These are phyloP conservation scores for Aspergillus vadensis DNA, from an alignment of 2,329 filamentous ascomycete genomes.

Conservation along the genomic window DNA sequence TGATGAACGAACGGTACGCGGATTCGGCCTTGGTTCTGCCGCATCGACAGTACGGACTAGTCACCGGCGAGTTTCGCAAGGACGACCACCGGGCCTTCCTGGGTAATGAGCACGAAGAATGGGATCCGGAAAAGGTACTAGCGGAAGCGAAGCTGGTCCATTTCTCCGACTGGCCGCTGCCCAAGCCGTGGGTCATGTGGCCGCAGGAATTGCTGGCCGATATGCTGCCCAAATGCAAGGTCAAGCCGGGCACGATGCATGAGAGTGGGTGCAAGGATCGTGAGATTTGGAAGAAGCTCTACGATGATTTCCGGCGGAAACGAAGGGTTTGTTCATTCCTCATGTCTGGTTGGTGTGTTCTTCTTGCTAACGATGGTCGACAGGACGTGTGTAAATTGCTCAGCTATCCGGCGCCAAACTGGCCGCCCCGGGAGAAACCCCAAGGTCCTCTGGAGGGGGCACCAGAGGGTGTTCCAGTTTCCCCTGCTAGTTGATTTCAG, in stretches of 20 bases:
- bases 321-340: slow-evolving; percentile 29
- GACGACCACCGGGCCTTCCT: slow-evolving; percentile 57
- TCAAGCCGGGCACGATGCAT: slow-evolving; percentile 36
- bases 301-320: slow-evolving; percentile 39
- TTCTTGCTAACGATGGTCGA: neutral
- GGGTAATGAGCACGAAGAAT: slow-evolving; percentile 53
- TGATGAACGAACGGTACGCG: slow-evolving; percentile 64
- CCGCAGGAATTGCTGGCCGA: slow-evolving; percentile 34
- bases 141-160: slow-evolving; percentile 68
- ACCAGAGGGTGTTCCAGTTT: neutral
- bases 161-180: slow-evolving; percentile 71
- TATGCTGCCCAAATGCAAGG: slow-evolving; percentile 37
- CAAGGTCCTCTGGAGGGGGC: neutral
- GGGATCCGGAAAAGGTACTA: slow-evolving; percentile 60
- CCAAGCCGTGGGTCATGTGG: slow-evolving; percentile 63
- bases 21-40: slow-evolving; percentile 63
- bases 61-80: slow-evolving; percentile 64
- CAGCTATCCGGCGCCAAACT: neutral
- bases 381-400: neutral
- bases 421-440: neutral
- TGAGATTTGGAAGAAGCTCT: slow-evolving; percentile 41
- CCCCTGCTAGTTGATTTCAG: neutral
- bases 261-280: slow-evolving; percentile 43
- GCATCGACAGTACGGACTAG: slow-evolving; percentile 62
- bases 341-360: neutral